Percentiles rank a stretch among this genome's conserved stretches.
Evolutionary conservation across 768 basidiomycete species (phyloP).

Genomic region (Termitomyces sp.): DNA sequence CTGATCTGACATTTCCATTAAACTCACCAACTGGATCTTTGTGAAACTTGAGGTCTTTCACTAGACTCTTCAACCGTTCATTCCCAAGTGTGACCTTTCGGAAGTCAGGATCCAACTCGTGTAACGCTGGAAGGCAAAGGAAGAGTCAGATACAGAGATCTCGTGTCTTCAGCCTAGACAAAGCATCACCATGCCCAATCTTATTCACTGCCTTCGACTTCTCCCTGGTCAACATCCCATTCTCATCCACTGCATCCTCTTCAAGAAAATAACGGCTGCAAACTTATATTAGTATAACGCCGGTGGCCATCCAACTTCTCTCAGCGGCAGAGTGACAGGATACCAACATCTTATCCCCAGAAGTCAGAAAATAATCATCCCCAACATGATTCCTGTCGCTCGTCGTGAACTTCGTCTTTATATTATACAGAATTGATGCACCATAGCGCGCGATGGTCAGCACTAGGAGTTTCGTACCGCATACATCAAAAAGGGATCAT

Average conservation of each 20-base stretch:
- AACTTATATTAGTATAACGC: background rate
- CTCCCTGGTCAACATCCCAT: slow-evolving; percentile 64
- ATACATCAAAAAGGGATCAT: background rate
- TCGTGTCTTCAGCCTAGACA: background rate
- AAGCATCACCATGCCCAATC: slow-evolving; percentile 77
- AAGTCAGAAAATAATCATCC: slow-evolving; percentile 88
- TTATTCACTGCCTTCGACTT: slow-evolving; percentile 89
- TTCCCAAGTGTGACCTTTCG: slow-evolving; percentile 78
- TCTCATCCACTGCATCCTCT: slow-evolving; percentile 68
- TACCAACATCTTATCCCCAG: slow-evolving; percentile 82
- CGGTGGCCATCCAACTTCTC: no score
- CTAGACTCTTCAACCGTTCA: slow-evolving; percentile 59
- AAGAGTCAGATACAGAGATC: background rate
- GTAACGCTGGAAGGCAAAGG: slow-evolving; percentile 50
- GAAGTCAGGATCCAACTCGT: slow-evolving; percentile 81
- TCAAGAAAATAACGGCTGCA: slow-evolving; percentile 83
- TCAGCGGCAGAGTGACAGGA: background rate
- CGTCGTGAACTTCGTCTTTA: slow-evolving; percentile 87
- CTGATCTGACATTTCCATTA: background rate
- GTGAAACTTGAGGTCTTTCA: slow-evolving; percentile 77
- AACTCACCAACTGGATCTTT: slow-evolving; percentile 73
- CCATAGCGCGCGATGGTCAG: background rate
- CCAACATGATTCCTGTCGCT: slow-evolving; percentile 73
- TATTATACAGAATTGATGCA: background rate
- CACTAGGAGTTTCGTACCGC: background rate